Evolutionary conservation across 768 basidiomycete species (phyloP).

Genomic region (Mycena venus): DNA sequence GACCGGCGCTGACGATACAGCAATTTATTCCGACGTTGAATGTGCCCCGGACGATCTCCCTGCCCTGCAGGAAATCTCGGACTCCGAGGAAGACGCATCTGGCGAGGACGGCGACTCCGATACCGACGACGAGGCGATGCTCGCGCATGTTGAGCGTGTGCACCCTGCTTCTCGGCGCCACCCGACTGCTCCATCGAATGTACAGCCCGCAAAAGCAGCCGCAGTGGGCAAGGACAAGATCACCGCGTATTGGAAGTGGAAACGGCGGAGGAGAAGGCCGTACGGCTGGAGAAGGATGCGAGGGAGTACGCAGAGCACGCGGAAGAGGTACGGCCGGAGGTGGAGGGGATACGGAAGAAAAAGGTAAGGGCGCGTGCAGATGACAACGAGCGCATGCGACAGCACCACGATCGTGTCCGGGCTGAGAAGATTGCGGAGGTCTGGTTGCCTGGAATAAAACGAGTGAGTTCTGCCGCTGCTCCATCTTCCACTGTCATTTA

Average conservation of each 20-base stretch:
- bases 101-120: neutral
- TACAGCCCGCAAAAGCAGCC: neutral
- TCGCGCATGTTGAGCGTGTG: neutral
- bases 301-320: neutral
- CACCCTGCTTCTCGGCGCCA: neutral
- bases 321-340: neutral
- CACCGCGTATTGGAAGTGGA: neutral
- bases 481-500: neutral
- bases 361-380: neutral
- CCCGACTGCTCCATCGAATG: neutral
- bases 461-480: neutral
- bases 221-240: neutral
- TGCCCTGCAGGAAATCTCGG: neutral
- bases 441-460: neutral
- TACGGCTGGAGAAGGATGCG: neutral
- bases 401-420: neutral
- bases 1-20: neutral
- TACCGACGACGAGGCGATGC: neutral
- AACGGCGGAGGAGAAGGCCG: slow-evolving; percentile 4
- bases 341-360: neutral
- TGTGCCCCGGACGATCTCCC: neutral
- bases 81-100: too few species aligned
- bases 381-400: slow-evolving; percentile 7
- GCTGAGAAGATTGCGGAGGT: neutral
- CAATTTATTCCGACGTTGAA: neutral